phyloP scores from a whole-genome alignment of 768 basidiomycete genomes.

The Lactarius akahatsu region DNA sequence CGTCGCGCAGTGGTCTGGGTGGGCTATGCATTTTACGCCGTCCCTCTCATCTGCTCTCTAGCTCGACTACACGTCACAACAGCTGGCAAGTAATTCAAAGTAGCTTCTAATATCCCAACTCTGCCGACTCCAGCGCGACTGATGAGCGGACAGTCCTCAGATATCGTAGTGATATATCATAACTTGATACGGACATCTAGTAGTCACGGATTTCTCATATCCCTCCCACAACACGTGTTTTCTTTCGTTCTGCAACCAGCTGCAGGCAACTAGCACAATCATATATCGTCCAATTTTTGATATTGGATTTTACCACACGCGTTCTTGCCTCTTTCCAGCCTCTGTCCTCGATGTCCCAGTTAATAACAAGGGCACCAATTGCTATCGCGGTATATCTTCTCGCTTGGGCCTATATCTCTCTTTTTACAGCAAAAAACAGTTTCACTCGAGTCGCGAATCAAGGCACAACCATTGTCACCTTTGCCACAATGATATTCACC shows the following conservation, averaged over 20 bases:
- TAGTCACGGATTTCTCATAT: not conserved
- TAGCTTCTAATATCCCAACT: not conserved
- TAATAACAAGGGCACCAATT: too few species aligned
- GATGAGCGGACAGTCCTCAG: slow-evolving; percentile 11
- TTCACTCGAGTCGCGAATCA: too few species aligned
- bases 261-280: too few species aligned
- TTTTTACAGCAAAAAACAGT: too few species aligned
- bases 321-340: too few species aligned
- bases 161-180: slow-evolving; percentile 14
- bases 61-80: slow-evolving; percentile 64
- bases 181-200: not conserved
- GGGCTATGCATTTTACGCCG: slow-evolving; percentile 69
- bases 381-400: too few species aligned
- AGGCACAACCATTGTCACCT: too few species aligned
- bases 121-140: slow-evolving; percentile 12
- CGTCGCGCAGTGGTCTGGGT: slow-evolving; percentile 67
- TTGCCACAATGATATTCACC: too few species aligned
- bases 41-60: slow-evolving; percentile 67
- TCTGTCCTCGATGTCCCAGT: too few species aligned
- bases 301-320: too few species aligned
- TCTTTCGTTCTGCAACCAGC: not conserved
- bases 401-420: too few species aligned
- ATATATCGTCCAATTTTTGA: too few species aligned
- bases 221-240: not conserved
- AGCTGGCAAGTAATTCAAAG: slow-evolving; percentile 38